Evolutionary conservation across 2,329 filamentous ascomycete genomes (phyloP).

Genomic region (Aspergillus fijiensis): DNA sequence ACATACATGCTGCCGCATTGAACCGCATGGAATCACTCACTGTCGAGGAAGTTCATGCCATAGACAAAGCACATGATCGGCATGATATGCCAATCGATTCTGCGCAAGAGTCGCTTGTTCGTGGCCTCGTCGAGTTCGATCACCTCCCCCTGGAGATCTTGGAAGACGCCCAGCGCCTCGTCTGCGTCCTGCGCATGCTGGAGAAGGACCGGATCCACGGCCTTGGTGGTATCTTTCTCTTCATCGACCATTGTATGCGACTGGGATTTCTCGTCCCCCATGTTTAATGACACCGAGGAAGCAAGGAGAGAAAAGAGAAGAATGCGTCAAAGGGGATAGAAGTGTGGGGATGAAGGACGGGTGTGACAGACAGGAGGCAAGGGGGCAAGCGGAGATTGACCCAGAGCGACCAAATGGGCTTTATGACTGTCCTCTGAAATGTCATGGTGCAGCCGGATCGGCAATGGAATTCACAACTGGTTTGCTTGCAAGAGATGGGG

Average conservation of each 20-base stretch:
- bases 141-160: slow-evolving; percentile 48
- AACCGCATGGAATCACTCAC: slow-evolving; percentile 22
- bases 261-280: slow-evolving; percentile 42
- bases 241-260: slow-evolving; percentile 18
- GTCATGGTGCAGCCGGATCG: neutral
- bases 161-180: slow-evolving; percentile 60
- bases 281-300: neutral
- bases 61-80: slow-evolving; percentile 60
- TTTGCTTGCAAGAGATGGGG: neutral
- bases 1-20: neutral
- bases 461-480: neutral
- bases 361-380: neutral
- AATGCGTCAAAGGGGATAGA: neutral
- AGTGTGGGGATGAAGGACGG: neutral
- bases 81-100: slow-evolving; percentile 64
- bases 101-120: slow-evolving; percentile 58
- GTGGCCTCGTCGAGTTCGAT: slow-evolving; percentile 57
- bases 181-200: slow-evolving; percentile 60
- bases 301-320: neutral
- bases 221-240: slow-evolving; percentile 17
- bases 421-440: neutral
- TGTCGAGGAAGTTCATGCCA: slow-evolving; percentile 58
- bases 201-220: slow-evolving; percentile 39
- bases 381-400: neutral
- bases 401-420: neutral